These are phyloP conservation scores for Alectoria sarmentosa DNA, from an alignment of 495 filamentous ascomycete genomes.

Conservation along the genomic window DNA sequence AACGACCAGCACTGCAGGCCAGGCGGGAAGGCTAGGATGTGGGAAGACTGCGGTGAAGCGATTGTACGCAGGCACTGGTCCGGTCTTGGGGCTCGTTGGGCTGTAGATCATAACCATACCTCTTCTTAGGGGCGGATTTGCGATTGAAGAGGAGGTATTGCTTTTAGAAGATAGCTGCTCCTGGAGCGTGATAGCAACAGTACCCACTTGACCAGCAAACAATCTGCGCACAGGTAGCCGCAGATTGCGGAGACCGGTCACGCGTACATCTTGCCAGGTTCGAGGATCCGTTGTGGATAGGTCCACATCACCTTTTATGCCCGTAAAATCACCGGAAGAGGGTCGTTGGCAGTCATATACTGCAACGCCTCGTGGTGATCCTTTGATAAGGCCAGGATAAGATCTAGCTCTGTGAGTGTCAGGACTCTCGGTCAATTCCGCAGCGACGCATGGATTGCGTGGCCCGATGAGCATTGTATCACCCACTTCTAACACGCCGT, in stretches of 20 bases:
- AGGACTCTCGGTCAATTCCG: conserved; percentile 20
- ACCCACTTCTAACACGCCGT: conserved; percentile 70
- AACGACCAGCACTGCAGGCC: conserved; percentile 59
- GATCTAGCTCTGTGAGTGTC: conserved; percentile 22
- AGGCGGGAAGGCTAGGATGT: conserved; percentile 37
- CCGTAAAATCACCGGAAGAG: conserved; percentile 13
- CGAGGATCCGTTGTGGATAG: background rate
- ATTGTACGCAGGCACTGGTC: conserved; percentile 38
- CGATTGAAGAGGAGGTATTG: conserved; percentile 9
- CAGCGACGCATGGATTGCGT: conserved; percentile 42
- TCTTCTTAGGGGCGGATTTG: conserved; percentile 45
- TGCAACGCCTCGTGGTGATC: conserved; percentile 1
- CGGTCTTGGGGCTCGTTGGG: conserved; percentile 36
- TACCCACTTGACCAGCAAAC: conserved; percentile 78
- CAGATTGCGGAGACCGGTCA: conserved; percentile 82
- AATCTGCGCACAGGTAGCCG: conserved; percentile 75
- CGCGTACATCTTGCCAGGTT: conserved; percentile 62
- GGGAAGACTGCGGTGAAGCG: conserved; percentile 46
- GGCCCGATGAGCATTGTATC: conserved; percentile 77
- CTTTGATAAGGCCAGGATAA: conserved; percentile 21
- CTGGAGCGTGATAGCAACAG: conserved; percentile 65
- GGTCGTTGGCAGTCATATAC: conserved; percentile 6
- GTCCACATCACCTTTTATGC: background rate
- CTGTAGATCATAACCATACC: conserved; percentile 69
- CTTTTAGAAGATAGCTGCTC: conserved; percentile 18